Evolutionary conservation across 768 basidiomycete genomes (phyloP).

Genomic region (Leccinum boreale): DNA sequence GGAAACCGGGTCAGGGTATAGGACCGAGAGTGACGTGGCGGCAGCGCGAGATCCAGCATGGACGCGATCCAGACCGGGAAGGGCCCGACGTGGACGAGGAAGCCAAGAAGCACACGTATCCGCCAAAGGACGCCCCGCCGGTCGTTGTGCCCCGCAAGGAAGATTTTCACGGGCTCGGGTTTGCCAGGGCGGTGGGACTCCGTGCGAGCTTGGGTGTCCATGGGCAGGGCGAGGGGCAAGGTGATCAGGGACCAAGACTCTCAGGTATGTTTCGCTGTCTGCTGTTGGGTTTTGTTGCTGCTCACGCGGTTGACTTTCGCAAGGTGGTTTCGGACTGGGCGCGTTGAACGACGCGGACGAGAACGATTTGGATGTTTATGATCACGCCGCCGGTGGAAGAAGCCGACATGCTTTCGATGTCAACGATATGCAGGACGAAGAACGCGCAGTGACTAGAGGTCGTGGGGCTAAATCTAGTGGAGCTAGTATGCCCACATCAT

Average conservation of each 20-base stretch:
- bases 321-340: conserved; percentile 86
- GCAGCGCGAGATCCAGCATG: conserved; percentile 70
- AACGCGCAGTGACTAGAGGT: conserved; percentile 44
- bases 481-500: neutral
- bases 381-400: conserved; percentile 39
- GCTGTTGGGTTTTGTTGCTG: neutral
- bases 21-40: conserved; percentile 83
- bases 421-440: conserved; percentile 62
- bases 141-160: conserved; percentile 66
- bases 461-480: conserved; percentile 13
- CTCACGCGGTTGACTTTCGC: conserved; percentile 2
- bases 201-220: conserved; percentile 52
- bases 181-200: conserved; percentile 60
- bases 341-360: conserved; percentile 93
- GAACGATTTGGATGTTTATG: conserved; percentile 86
- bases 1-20: conserved; percentile 89
- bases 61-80: conserved; percentile 38
- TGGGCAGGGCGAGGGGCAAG: conserved; percentile 16
- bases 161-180: conserved; percentile 80
- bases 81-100: conserved; percentile 67
- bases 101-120: conserved; percentile 82
- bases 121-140: conserved; percentile 74
- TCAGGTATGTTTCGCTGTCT: conserved; percentile 42
- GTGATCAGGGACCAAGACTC: conserved; percentile 47
- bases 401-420: conserved; percentile 65